phyloP scores from a whole-genome alignment of 345 rosid species.

The Citrus sp. region DNA sequence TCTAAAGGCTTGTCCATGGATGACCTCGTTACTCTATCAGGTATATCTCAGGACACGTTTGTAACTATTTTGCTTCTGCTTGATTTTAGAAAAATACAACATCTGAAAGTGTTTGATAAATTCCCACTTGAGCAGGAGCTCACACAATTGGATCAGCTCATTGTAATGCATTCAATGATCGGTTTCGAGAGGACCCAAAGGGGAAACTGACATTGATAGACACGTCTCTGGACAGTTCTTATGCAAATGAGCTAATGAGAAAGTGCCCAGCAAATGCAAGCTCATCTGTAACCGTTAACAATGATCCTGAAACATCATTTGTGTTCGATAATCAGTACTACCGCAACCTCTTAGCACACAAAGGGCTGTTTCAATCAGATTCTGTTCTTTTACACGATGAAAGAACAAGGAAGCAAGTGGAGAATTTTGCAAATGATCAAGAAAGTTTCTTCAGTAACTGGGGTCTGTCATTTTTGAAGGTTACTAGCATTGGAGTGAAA shows the following conservation, averaged over 20 bases:
- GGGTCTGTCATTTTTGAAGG: slow-evolving; percentile 72
- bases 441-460: slow-evolving; percentile 54
- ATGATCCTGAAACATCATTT: slow-evolving; percentile 57
- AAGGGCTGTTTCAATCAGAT: slow-evolving; percentile 76
- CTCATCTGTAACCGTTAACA: slow-evolving; percentile 42
- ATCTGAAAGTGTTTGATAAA: neutral
- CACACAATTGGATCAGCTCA: slow-evolving; percentile 81
- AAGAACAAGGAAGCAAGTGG: slow-evolving; percentile 49
- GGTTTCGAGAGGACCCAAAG: slow-evolving; percentile 44
- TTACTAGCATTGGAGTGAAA: slow-evolving; percentile 62
- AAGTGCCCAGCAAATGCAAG: slow-evolving; percentile 46
- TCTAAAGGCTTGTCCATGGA: slow-evolving; percentile 66
- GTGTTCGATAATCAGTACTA: slow-evolving; percentile 69
- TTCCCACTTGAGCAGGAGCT: slow-evolving; percentile 40
- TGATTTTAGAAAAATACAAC: neutral
- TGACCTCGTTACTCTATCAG: slow-evolving; percentile 70
- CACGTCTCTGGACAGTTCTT: slow-evolving; percentile 45
- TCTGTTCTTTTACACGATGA: slow-evolving; percentile 49
- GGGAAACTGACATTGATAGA: slow-evolving; percentile 48
- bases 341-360: slow-evolving; percentile 45
- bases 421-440: slow-evolving; percentile 52
- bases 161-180: slow-evolving; percentile 62
- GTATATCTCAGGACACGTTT: slow-evolving; percentile 23
- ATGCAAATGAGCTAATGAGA: slow-evolving; percentile 47
- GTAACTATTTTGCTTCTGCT: neutral